A percentile compares a stretch with the other conserved stretches of the same genome.
Conservation (phyloP, 176 grass and related monocot genomes). For the Avena sativa region DNA sequence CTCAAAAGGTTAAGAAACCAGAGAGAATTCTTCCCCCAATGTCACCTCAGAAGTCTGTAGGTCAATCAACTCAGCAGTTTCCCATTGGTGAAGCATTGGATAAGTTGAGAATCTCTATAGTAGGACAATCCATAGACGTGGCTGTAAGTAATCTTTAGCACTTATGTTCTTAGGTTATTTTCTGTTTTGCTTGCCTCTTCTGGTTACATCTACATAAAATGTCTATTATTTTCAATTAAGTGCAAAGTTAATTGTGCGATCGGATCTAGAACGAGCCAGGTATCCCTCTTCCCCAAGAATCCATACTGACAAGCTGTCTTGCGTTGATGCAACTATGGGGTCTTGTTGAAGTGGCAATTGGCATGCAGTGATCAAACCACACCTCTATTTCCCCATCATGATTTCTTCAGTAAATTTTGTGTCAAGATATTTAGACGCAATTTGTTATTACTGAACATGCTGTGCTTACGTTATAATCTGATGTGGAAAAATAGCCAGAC, state of each 20-base stretch:
- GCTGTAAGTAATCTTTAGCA: slow-evolving; percentile 55
- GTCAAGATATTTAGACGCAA: not conserved
- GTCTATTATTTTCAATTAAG: not conserved
- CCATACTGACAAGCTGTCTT: not conserved
- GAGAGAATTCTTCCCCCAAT: slow-evolving; percentile 77
- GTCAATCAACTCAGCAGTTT: slow-evolving; percentile 47
- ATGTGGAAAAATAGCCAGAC: not conserved
- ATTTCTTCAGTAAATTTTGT: slow-evolving; percentile 24
- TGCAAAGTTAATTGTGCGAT: slow-evolving; percentile 23
- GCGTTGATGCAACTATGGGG: slow-evolving; percentile 27
- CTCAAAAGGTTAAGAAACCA: slow-evolving; percentile 86
- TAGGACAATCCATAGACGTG: slow-evolving; percentile 63
- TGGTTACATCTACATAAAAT: not conserved
- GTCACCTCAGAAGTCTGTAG: slow-evolving; percentile 67
- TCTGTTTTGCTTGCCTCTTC: not conserved
- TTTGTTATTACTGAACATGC: slow-evolving; percentile 9
- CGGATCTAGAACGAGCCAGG: not conserved
- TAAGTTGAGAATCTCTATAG: slow-evolving; percentile 75
- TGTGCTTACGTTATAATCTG: not conserved
- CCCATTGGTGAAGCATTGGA: slow-evolving; percentile 65
- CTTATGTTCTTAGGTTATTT: slow-evolving; percentile 38
- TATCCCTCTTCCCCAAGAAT: not conserved
- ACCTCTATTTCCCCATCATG: slow-evolving; percentile 1
- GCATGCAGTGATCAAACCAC: slow-evolving; percentile 1
- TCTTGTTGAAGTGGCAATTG: slow-evolving; percentile 17